A percentile compares a stretch with the other conserved stretches of the same genome.
Evolutionary conservation across 345 rosid species (phyloP).

Genomic region (Sonneratia alba): DNA sequence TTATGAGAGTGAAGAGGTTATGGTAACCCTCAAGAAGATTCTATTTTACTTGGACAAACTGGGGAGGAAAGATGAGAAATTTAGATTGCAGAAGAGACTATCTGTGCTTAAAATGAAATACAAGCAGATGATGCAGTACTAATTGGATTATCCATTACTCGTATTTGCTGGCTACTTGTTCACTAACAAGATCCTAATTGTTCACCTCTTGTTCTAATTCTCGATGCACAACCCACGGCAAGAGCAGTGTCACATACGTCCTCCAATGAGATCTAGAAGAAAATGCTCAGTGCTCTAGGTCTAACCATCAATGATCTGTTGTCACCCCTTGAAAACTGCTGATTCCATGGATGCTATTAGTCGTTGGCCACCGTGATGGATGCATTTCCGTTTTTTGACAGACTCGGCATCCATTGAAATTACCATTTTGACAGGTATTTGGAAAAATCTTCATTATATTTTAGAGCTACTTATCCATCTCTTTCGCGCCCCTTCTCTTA

Average conservation of each 20-base stretch:
- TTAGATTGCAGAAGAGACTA: slow-evolving; percentile 49
- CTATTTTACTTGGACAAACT: slow-evolving; percentile 50
- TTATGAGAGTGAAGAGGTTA: slow-evolving; percentile 48
- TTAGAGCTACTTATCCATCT: not conserved
- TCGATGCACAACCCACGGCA: not conserved
- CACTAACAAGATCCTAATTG: not conserved
- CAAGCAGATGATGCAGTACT: slow-evolving; percentile 32
- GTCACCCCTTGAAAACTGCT: not conserved
- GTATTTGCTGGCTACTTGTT: not conserved
- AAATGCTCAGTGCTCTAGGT: not conserved
- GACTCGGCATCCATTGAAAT: not conserved
- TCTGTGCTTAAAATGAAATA: slow-evolving; percentile 42
- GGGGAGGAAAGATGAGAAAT: slow-evolving; percentile 63
- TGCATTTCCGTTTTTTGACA: not conserved
- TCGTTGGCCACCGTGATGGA: not conserved
- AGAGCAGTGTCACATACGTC: not conserved
- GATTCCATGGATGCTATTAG: not conserved
- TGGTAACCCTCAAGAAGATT: slow-evolving; percentile 56
- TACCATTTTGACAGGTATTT: not conserved
- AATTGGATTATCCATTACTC: not conserved
- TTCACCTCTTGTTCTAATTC: not conserved
- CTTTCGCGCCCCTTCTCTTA: not conserved
- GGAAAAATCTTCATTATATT: not conserved
- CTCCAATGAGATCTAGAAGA: not conserved
- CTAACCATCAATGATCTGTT: not conserved